Evolutionary conservation across 192 early-diverging fungal species (phyloP), one percentile per base, ranked within the genome.

Genomic region (Dispira parvispora): DNA sequence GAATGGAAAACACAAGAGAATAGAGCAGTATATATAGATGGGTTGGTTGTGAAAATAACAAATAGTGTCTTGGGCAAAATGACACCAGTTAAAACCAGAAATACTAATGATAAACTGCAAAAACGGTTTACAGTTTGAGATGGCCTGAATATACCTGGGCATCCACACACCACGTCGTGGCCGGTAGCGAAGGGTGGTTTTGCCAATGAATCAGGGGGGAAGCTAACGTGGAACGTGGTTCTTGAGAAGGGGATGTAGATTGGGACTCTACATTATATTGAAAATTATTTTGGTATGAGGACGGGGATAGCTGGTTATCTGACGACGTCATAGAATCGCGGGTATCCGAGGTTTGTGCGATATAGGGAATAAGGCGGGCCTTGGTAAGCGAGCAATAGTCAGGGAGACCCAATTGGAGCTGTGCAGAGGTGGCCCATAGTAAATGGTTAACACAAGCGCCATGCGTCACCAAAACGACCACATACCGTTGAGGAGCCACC

Each of bases 61-160:
- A 38, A 6, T 38, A 38, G 32, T 38, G 32, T 38, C 6, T 38
- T 6, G 32, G 3, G 32, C 1, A 6, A 38, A 38, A 38, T 38
- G 32, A 38, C 32, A 38, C 32, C 6, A 38, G 6, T 6, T 1
- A 38, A 38, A 38, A 38, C 32, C 32, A 38, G 6, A 38, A 38
- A 38, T 38, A 38, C 6, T 4, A 38, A 38, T 38, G 6, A 38
- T 6, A 6, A 38, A 38, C 32, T 38, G 32, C 32, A 38, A 6
- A 4, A 38, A 4, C 32, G 6, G 32, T 6, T 3, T n/a, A 52
- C n/a, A 52, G 50, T 26, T 52, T 52, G 50, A n/a, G 50, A 26
- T 52, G 50, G 1, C 50, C 50, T 18, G 50, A 20, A n/a, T 52
- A 52, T 26, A 52, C 50, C 26, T 52, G 50, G n/a, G 50, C 50